Base-by-base conservation (phyloP, 1,284 basidiomycete species). In the Rhodotorula sp. region DNA sequence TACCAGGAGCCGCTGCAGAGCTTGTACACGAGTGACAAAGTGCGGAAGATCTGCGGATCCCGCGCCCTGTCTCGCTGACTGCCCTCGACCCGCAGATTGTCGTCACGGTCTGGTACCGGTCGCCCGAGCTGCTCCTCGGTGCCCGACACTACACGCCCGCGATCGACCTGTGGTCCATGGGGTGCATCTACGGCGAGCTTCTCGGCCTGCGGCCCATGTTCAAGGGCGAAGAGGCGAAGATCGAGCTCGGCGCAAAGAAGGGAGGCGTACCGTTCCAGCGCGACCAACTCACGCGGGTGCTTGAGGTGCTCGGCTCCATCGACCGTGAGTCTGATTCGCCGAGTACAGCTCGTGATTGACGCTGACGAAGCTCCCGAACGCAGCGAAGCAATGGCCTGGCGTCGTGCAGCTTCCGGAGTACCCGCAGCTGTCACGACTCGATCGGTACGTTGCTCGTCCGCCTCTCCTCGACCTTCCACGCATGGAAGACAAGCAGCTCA, bases 61-160 rank as follows among this genome's bases (percentile, higher is more conserved):
- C 0, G 14, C 19, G 14, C 13, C 34, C 7, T 21, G 16, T 23
- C 42, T 34, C 8, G 10, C 25, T 52, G 19, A 67, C 27, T 13
- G 12, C 16, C 8, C 4, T n/a, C 19, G 7, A 0, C 45, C 34
- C 9, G 27, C 45, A 75, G 75, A 77, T 99, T 17, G 97, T 99
- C 49, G 97, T 99, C 4, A 99, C 97, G 0, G 98, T 99, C 78
- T 99, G 96, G 96, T 99, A 99, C 79, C 90, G 96, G 59, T 93
- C 94, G 4, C 96, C 96, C 0, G 96, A 99, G 81, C 87, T 98
- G 4, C 86, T 98, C 14, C 86, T 98, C 80, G 96, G 96, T 19
- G 92, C 95, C 4, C 91, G 94, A 72, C 96, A 99, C 81, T 99
- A 99, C 81, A 95, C 95, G 66, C 93, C 93, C 72, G 92, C 94